These are phyloP conservation scores for Coemansia biformis DNA, from an alignment of 192 early-diverging fungal species.

Conservation along the genomic window DNA sequence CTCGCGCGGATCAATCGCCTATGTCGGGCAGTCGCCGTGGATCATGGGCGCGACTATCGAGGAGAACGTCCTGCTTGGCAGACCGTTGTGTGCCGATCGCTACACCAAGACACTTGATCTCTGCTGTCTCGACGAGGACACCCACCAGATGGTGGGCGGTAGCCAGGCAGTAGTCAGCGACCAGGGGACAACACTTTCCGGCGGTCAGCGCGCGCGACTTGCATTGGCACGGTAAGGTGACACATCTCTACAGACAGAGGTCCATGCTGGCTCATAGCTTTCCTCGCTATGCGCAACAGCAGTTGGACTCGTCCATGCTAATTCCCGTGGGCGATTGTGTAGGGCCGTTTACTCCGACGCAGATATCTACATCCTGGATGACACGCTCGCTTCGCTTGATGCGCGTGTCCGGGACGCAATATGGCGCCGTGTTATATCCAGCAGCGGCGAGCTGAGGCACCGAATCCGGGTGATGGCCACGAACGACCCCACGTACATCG, in stretches of 20 bases:
- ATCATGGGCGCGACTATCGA: conserved; percentile 60
- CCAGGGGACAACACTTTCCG: conserved; percentile 28
- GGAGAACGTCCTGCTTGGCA: conserved; percentile 73
- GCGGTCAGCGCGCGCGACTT: conserved; percentile 56
- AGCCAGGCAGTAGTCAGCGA: conserved; percentile 57
- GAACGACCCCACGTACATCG: conserved; percentile 44
- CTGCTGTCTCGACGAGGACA: conserved; percentile 59
- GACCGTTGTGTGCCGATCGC: conserved; percentile 40
- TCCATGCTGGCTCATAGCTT: too few species aligned
- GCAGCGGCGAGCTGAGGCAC: conserved; percentile 12
- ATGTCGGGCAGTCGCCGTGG: conserved; percentile 53
- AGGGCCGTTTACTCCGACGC: conserved; percentile 68
- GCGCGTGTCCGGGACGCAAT: conserved; percentile 53
- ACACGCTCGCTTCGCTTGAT: conserved; percentile 77
- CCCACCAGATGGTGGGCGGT: conserved; percentile 52
- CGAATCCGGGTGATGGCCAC: conserved; percentile 53
- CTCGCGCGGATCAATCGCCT: conserved; percentile 17
- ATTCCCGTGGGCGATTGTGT: too few species aligned
- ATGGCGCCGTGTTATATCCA: conserved; percentile 57
- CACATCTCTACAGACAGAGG: conserved; percentile 10
- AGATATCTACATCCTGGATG: conserved; percentile 75
- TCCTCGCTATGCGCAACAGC: too few species aligned
- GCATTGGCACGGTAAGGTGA: conserved; percentile 50
- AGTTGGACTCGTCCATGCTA: too few species aligned
- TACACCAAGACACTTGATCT: conserved; percentile 55